A percentile compares a stretch with the other conserved stretches of the same genome.
Evolutionary conservation across 768 basidiomycete species (phyloP).

Genomic region (Leccinum variicolor): DNA sequence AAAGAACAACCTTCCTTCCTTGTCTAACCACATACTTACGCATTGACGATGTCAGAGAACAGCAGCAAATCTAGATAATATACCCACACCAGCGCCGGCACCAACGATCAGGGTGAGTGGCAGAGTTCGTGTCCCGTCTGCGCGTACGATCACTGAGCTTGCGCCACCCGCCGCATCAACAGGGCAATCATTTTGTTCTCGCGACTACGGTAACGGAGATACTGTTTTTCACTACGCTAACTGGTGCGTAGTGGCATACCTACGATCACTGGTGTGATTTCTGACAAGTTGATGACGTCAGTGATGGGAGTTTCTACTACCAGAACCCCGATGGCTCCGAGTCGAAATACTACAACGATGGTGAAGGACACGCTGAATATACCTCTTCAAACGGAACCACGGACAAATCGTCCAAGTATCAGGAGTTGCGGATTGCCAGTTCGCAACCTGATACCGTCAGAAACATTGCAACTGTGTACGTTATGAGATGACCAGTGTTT

Average conservation of each 20-base stretch:
- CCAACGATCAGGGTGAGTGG: not conserved
- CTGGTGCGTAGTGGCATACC: not conserved
- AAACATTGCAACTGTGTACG: too few relatives aligned
- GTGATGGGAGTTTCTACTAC: not conserved
- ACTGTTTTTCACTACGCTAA: not conserved
- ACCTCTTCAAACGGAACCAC: not conserved
- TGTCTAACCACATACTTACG: too few relatives aligned
- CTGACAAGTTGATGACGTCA: not conserved
- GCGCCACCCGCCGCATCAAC: not conserved
- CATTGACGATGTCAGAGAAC: not conserved
- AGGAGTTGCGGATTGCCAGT: too few relatives aligned
- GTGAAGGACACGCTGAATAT: not conserved
- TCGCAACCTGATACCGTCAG: too few relatives aligned
- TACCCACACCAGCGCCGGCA: not conserved
- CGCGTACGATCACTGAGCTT: not conserved
- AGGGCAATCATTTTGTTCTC: not conserved
- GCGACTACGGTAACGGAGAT: not conserved
- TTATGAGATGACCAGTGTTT: too few relatives aligned
- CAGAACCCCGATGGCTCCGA: not conserved
- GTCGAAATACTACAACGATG: not conserved
- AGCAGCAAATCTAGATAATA: not conserved
- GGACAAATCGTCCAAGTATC: not conserved
- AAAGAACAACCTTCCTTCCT: not conserved
- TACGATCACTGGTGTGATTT: not conserved
- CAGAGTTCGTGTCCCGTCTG: not conserved